Percentiles rank a stretch among this genome's conserved stretches.
phyloP scores from a whole-genome alignment of 2,329 filamentous ascomycete genomes.

The Boeremia exigua region DNA sequence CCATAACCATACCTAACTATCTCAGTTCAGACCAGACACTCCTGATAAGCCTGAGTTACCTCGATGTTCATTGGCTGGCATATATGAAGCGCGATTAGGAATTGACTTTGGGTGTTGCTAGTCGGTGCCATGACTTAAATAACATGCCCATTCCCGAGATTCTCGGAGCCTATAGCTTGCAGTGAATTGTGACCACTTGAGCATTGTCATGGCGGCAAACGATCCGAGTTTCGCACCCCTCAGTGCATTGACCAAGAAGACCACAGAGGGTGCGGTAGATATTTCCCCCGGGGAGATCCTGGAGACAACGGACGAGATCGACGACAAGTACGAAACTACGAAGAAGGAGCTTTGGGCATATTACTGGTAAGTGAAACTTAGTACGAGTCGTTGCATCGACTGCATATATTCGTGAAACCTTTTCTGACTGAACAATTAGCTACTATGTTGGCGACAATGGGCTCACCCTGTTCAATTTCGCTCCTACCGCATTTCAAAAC shows the following conservation, averaged over 20 bases:
- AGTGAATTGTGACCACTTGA: not conserved
- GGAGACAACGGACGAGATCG: constrained; percentile 55
- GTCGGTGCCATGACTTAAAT: not conserved
- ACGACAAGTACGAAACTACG: constrained; percentile 59
- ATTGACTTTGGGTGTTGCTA: not conserved
- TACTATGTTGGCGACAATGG: constrained; percentile 74
- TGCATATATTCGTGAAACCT: not conserved
- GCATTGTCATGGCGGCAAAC: not conserved
- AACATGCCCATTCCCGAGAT: not conserved
- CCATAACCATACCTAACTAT: too few species aligned
- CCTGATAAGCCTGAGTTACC: not conserved
- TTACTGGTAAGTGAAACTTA: constrained; percentile 40
- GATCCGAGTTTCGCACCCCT: not conserved
- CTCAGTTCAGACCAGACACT: not conserved
- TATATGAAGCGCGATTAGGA: not conserved
- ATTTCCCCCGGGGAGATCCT: not conserved
- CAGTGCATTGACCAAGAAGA: not conserved
- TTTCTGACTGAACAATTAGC: constrained; percentile 19
- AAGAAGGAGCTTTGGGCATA: constrained; percentile 64
- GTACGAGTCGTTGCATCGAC: too few species aligned
- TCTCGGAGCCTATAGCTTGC: not conserved
- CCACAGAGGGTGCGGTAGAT: not conserved
- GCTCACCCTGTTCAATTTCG: constrained; percentile 63
- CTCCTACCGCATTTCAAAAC: constrained; percentile 61
- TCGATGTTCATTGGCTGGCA: not conserved